Evolutionary conservation across 192 early-diverging fungal genomes (phyloP).

Genomic region (Rhizophagus clarus): DNA sequence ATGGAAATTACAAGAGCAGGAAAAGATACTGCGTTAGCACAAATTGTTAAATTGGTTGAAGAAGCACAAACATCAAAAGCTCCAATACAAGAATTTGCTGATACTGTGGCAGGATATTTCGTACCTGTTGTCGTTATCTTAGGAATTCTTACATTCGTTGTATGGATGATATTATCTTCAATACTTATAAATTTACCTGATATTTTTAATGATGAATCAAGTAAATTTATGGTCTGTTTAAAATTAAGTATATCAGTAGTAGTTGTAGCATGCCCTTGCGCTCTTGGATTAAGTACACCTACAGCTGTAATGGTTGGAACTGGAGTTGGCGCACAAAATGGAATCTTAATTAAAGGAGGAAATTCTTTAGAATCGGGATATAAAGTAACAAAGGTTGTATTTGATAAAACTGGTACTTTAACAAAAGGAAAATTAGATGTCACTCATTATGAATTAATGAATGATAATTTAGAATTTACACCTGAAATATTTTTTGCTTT

Average conservation of each 20-base stretch:
- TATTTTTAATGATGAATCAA: slow-evolving; percentile 50
- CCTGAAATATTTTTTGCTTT: slow-evolving; percentile 59
- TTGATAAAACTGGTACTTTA: slow-evolving; percentile 98
- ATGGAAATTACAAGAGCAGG: slow-evolving; percentile 87
- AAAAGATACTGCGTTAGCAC: slow-evolving; percentile 84
- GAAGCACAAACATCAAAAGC: slow-evolving; percentile 94
- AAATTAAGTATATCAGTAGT: slow-evolving; percentile 92
- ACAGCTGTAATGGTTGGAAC: slow-evolving; percentile 99
- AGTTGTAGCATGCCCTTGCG: slow-evolving; percentile 97
- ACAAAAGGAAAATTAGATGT: slow-evolving; percentile 75
- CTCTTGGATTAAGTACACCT: slow-evolving; percentile 94
- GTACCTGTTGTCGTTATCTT: slow-evolving; percentile 83
- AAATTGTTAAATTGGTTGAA: slow-evolving; percentile 92
- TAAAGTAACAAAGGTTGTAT: slow-evolving; percentile 82
- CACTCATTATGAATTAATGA: slow-evolving; percentile 44
- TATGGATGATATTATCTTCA: slow-evolving; percentile 72
- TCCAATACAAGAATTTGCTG: slow-evolving; percentile 93
- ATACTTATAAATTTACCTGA: slow-evolving; percentile 42
- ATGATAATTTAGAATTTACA: slow-evolving; percentile 40
- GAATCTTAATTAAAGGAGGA: slow-evolving; percentile 97
- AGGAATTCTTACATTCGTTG: slow-evolving; percentile 69
- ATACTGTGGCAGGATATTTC: slow-evolving; percentile 90
- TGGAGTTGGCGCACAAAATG: slow-evolving; percentile 92
- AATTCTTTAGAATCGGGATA: slow-evolving; percentile 79
- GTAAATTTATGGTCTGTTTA: slow-evolving; percentile 75